phyloP scores from a whole-genome alignment of 2,329 filamentous ascomycete genomes.

The Ceratocystis huliohia region DNA sequence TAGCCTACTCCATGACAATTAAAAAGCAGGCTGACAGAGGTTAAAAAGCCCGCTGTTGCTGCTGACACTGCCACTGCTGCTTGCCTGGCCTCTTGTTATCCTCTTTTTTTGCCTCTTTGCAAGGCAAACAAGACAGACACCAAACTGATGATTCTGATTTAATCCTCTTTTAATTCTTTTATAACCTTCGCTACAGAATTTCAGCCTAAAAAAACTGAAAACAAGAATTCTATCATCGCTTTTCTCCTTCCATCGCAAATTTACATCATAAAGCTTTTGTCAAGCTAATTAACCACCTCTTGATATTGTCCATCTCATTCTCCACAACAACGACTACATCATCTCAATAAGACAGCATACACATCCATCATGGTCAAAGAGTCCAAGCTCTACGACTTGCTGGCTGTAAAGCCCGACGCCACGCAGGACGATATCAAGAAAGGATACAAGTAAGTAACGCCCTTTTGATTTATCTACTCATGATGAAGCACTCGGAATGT shows the following conservation, averaged over 20 bases:
- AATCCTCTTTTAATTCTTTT: not conserved
- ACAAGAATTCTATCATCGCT: too few species aligned
- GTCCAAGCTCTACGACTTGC: conserved; percentile 84
- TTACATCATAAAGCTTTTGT: not conserved
- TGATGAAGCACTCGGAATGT: not conserved
- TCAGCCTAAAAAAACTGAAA: not conserved
- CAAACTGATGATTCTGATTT: not conserved
- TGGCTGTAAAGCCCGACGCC: conserved; percentile 66
- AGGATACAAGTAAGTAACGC: conserved; percentile 59
- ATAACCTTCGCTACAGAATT: not conserved
- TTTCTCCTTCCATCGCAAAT: not conserved
- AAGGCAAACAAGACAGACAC: not conserved
- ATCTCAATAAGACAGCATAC: conserved; percentile 7
- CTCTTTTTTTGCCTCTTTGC: not conserved
- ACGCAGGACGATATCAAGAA: conserved; percentile 95
- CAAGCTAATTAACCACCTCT: not conserved
- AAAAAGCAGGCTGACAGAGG: too few species aligned
- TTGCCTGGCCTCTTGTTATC: too few species aligned
- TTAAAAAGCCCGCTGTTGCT: too few species aligned
- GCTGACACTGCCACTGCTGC: too few species aligned
- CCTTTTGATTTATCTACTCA: too few species aligned
- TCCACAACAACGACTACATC: not conserved
- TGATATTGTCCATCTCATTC: not conserved
- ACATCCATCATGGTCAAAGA: conserved; percentile 68
- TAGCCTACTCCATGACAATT: too few species aligned